Evolutionary conservation across 352 stramenopile genomes (phyloP).

Genomic region (Globisporangium nodosum): DNA sequence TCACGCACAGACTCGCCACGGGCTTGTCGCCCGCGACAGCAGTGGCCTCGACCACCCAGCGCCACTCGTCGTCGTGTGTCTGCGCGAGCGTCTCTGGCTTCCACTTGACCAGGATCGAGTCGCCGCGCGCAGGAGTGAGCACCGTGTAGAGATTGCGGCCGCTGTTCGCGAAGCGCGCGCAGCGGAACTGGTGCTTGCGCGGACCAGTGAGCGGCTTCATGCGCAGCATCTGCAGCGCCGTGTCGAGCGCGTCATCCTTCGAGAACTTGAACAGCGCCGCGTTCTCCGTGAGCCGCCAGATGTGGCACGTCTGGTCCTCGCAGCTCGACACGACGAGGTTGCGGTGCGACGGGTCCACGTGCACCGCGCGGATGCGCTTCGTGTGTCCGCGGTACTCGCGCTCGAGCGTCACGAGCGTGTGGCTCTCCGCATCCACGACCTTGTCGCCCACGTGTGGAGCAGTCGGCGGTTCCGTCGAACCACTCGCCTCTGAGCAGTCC

Average conservation of each 20-base stretch:
- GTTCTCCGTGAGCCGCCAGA: conserved; percentile 73
- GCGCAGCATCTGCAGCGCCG: conserved; percentile 44
- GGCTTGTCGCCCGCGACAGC: conserved; percentile 64
- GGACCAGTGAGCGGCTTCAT: conserved; percentile 32
- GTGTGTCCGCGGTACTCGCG: conserved; percentile 72
- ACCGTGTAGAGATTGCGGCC: conserved; percentile 69
- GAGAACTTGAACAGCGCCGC: conserved; percentile 61
- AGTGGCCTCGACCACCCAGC: conserved; percentile 47
- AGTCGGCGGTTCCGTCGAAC: neutral
- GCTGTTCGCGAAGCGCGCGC: conserved; percentile 65
- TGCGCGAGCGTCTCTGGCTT: conserved; percentile 62
- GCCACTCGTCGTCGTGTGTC: conserved; percentile 62
- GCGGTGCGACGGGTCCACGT: conserved; percentile 75
- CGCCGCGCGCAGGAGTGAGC: conserved; percentile 62
- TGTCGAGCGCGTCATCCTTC: conserved; percentile 70
- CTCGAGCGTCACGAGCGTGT: conserved; percentile 53
- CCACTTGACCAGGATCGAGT: conserved; percentile 82
- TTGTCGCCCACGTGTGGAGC: conserved; percentile 32
- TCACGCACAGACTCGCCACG: conserved; percentile 74
- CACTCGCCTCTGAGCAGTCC: conserved; percentile 15
- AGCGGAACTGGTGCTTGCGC: conserved; percentile 79
- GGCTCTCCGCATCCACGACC: conserved; percentile 29
- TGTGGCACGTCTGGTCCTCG: conserved; percentile 71
- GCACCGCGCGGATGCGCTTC: conserved; percentile 76
- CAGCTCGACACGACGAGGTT: conserved; percentile 75